phyloP scores from a whole-genome alignment of 1,139 yeast genomes.

The Debaryomyces sp. region DNA sequence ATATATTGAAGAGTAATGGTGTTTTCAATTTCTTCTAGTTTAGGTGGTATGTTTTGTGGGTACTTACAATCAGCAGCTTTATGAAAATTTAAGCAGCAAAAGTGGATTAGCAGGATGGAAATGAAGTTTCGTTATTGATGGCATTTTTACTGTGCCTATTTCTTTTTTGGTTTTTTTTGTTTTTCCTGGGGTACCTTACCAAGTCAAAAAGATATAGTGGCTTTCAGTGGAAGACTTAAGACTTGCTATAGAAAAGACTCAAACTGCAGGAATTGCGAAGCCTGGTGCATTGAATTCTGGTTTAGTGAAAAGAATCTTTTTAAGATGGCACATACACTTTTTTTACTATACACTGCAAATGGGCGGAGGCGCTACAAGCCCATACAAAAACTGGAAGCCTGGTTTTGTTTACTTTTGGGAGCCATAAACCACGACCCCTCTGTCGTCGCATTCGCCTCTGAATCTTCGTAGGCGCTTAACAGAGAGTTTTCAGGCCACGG shows the following conservation, averaged over 20 bases:
- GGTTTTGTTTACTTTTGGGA: no score
- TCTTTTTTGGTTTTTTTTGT: constrained; percentile 22
- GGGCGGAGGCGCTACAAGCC: no score
- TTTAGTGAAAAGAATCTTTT: constrained; percentile 26
- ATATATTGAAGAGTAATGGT: constrained; percentile 26
- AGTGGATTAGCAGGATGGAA: constrained; percentile 18
- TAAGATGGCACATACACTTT: constrained; percentile 38
- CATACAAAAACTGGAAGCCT: no score
- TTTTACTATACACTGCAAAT: no score
- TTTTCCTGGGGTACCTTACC: constrained; percentile 26
- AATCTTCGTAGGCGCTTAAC: no score
- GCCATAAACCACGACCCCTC: no score
- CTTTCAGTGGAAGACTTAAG: constrained; percentile 24
- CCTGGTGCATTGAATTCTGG: constrained; percentile 24
- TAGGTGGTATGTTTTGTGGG: constrained; percentile 25
- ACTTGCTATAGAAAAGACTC: constrained; percentile 18
- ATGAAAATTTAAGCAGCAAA: constrained; percentile 12
- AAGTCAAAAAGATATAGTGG: constrained; percentile 17
- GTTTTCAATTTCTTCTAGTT: constrained; percentile 16
- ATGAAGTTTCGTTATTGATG: constrained; percentile 19
- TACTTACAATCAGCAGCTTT: constrained; percentile 19
- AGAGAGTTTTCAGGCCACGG: no score
- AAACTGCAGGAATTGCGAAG: constrained; percentile 29
- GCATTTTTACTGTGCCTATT: constrained; percentile 21
- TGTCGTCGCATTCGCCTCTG: no score